Evolutionary conservation across 495 filamentous ascomycete genomes (phyloP).

Genomic region (Hyaloscypha hepaticicola): DNA sequence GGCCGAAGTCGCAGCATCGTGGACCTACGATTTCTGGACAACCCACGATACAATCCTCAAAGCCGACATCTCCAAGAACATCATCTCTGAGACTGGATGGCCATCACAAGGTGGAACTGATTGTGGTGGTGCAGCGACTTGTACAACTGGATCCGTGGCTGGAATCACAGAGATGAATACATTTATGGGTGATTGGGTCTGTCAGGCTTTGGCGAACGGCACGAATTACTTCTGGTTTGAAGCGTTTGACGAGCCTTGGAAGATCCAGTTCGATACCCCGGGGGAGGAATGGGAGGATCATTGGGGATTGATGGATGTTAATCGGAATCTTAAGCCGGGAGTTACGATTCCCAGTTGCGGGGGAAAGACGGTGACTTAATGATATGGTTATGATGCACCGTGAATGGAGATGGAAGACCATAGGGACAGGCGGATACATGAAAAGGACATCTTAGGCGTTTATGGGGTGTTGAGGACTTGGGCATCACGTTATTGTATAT

Average conservation of each 20-base stretch:
- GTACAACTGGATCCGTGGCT: slow-evolving; percentile 66
- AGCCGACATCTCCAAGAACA: slow-evolving; percentile 57
- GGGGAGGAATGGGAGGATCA: slow-evolving; percentile 89
- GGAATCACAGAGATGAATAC: slow-evolving; percentile 81
- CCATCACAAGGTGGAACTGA: slow-evolving; percentile 80
- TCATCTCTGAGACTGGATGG: slow-evolving; percentile 94
- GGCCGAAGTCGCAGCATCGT: slow-evolving; percentile 65
- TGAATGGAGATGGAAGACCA: too few relatives aligned
- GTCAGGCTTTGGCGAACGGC: slow-evolving; percentile 70
- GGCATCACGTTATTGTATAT: not conserved
- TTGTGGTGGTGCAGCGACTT: slow-evolving; percentile 60
- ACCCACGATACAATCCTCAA: slow-evolving; percentile 60
- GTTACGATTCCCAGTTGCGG: slow-evolving; percentile 87
- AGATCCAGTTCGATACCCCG: slow-evolving; percentile 64
- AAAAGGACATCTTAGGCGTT: not conserved
- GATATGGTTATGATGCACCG: not conserved
- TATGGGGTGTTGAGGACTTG: not conserved
- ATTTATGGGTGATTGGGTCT: slow-evolving; percentile 86
- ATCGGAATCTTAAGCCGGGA: slow-evolving; percentile 80
- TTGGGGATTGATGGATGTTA: slow-evolving; percentile 90
- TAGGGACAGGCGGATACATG: not conserved
- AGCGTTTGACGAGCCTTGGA: slow-evolving; percentile 96
- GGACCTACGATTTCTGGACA: slow-evolving; percentile 85
- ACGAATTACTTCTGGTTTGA: slow-evolving; percentile 98
- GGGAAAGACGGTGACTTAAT: slow-evolving; percentile 59